Conservation (phyloP, 257 asterid species). For the Solanum pimpinellifolium region DNA sequence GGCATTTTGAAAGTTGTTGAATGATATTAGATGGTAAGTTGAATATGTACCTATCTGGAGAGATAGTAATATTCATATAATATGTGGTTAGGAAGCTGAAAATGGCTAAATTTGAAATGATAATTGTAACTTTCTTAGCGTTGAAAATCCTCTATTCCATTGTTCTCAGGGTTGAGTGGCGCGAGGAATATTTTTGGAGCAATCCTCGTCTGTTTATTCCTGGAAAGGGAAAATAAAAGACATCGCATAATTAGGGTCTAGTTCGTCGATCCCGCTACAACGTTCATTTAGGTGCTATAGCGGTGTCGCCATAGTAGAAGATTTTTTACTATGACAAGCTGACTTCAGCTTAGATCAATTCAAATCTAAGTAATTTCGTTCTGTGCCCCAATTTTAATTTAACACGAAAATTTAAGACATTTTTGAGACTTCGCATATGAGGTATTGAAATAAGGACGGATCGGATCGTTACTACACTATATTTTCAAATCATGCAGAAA, state of each 20-base stretch:
- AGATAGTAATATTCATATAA: background rate
- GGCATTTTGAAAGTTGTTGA: background rate
- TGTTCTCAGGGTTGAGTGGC: background rate
- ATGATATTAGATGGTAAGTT: background rate
- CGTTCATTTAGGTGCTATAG: too few relatives aligned
- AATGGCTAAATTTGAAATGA: too few relatives aligned
- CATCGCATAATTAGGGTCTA: background rate
- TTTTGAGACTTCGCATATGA: background rate
- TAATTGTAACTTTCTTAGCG: background rate
- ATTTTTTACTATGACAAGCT: background rate
- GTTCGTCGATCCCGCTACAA: too few relatives aligned
- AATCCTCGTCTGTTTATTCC: background rate
- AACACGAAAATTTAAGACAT: background rate
- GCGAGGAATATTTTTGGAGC: background rate
- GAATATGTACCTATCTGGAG: background rate
- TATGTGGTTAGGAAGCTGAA: too few relatives aligned
- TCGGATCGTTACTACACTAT: background rate
- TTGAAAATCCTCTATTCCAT: background rate
- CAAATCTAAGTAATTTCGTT: background rate
- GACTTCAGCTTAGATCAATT: background rate
- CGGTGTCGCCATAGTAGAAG: background rate
- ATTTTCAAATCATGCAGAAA: background rate
- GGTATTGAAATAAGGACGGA: too few relatives aligned
- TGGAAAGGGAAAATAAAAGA: background rate
- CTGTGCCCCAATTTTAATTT: background rate